Evolutionary conservation across 108 stramenopile species (phyloP).

Genomic region (Cyclostephanos tholiformis): DNA sequence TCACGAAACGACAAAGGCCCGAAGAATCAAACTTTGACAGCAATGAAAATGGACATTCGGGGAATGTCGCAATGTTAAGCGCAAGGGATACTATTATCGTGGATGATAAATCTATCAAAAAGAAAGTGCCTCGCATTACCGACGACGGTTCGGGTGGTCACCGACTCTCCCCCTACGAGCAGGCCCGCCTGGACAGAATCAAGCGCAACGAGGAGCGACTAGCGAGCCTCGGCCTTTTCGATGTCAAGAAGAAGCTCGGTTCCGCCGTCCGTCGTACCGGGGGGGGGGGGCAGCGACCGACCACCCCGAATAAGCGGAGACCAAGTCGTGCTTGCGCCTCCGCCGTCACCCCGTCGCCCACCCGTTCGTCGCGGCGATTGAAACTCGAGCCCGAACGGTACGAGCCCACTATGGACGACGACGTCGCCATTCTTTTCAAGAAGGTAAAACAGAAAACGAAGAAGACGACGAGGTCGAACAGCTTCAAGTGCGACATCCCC

Average conservation of each 20-base stretch:
- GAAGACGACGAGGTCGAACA: conserved; percentile 4
- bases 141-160: too few relatives aligned
- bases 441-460: conserved; percentile 5
- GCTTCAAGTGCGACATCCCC: conserved; percentile 25
- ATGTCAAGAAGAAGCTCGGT: conserved; percentile 1
- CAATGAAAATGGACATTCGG: not conserved
- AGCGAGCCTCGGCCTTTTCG: conserved; percentile 55
- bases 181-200: conserved; percentile 69
- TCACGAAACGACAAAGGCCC: conserved; percentile 29
- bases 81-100: not conserved
- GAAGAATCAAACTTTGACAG: conserved; percentile 7
- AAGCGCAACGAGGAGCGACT: conserved; percentile 70
- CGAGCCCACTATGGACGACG: conserved; percentile 22
- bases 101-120: conserved; percentile 14
- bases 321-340: not conserved
- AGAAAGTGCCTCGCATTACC: not conserved
- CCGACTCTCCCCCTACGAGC: conserved; percentile 69
- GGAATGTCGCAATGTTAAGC: conserved; percentile 1
- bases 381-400: conserved; percentile 21
- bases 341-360: conserved; percentile 12
- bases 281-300: not conserved
- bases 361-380: conserved; percentile 34
- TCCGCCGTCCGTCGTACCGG: not conserved
- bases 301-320: conserved; percentile 12
- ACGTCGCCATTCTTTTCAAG: not conserved